A percentile compares a stretch with the other conserved stretches of the same genome.
Evolutionary conservation across 495 filamentous ascomycete species (phyloP).

Genomic region (Corynascus novoguineensis): DNA sequence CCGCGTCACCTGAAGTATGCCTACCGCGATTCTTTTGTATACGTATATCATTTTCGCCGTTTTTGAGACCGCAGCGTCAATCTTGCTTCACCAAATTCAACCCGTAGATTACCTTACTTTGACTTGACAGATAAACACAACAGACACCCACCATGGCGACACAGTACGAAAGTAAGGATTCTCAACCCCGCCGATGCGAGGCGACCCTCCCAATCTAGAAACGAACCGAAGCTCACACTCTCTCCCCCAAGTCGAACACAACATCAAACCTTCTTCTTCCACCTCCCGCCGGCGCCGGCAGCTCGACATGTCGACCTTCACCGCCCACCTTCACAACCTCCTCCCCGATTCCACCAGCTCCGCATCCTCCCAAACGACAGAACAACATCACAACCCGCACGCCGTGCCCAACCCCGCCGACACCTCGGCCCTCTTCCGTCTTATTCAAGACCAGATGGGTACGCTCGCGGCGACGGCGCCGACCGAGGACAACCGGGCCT

Average conservation of each 20-base stretch:
- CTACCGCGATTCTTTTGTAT: background rate
- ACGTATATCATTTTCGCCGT: background rate
- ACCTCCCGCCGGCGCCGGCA: slow-evolving; percentile 50
- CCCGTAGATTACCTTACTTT: background rate
- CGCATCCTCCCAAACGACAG: slow-evolving; percentile 26
- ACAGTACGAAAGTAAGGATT: slow-evolving; percentile 41
- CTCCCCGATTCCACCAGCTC: slow-evolving; percentile 34
- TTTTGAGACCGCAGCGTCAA: too few species aligned
- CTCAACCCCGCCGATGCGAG: background rate
- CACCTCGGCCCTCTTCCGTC: slow-evolving; percentile 55
- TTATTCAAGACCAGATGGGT: slow-evolving; percentile 47
- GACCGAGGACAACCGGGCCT: slow-evolving; percentile 56
- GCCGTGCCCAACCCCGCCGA: slow-evolving; percentile 68
- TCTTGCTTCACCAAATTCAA: too few species aligned
- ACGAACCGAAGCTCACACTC: background rate
- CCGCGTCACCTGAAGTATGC: slow-evolving; percentile 28
- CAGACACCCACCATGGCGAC: slow-evolving; percentile 34
- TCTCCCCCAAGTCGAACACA: slow-evolving; percentile 71
- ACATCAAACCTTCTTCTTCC: slow-evolving; percentile 47
- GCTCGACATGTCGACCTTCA: slow-evolving; percentile 85
- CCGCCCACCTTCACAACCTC: slow-evolving; percentile 64
- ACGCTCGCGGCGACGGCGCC: slow-evolving; percentile 43
- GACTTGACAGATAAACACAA: background rate
- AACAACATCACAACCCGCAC: slow-evolving; percentile 51
- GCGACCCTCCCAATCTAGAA: background rate